phyloP scores from a whole-genome alignment of 2,329 filamentous ascomycete genomes.

The Aspergillus ustus region DNA sequence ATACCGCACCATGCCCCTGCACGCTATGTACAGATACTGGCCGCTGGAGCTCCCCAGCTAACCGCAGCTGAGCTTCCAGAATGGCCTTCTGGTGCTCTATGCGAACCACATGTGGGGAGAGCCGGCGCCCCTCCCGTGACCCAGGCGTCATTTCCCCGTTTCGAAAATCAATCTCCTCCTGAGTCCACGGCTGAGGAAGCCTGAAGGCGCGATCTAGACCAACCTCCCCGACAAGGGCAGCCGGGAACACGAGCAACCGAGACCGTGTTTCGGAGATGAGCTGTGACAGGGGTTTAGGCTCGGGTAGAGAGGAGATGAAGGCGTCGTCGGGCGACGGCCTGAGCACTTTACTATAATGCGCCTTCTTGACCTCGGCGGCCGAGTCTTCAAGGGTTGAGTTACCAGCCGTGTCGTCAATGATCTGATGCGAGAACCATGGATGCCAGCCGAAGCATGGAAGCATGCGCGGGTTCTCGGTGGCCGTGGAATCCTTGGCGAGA shows the following conservation, averaged over 20 bases:
- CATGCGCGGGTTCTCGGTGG: slow-evolving; percentile 42
- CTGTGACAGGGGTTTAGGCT: slow-evolving; percentile 57
- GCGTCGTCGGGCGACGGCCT: slow-evolving; percentile 50
- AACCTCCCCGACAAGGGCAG: slow-evolving; percentile 65
- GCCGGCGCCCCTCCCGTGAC: slow-evolving; percentile 61
- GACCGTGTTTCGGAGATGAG: slow-evolving; percentile 56
- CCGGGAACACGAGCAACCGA: slow-evolving; percentile 56
- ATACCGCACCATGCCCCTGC: slow-evolving; percentile 63
- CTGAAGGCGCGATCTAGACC: slow-evolving; percentile 66
- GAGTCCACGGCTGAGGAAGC: slow-evolving; percentile 58
- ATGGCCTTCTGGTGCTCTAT: slow-evolving; percentile 63
- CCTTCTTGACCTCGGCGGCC: slow-evolving; percentile 37
- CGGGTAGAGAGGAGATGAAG: slow-evolving; percentile 57
- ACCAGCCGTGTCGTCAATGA: slow-evolving; percentile 51
- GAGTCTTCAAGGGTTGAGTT: slow-evolving; percentile 25
- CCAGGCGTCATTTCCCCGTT: slow-evolving; percentile 58
- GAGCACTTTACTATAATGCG: slow-evolving; percentile 61
- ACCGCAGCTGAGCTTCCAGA: slow-evolving; percentile 60
- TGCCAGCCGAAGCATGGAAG: slow-evolving; percentile 71
- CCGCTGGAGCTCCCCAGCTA: slow-evolving; percentile 62
- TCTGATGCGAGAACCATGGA: slow-evolving; percentile 69
- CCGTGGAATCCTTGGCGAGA: slow-evolving; percentile 39
- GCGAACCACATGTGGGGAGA: slow-evolving; percentile 62
- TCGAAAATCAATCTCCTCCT: slow-evolving; percentile 35
- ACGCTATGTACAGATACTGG: slow-evolving; percentile 68